These are phyloP conservation scores for Baorangia bicolor DNA, from an alignment of 768 basidiomycete genomes.

Conservation along the genomic window DNA sequence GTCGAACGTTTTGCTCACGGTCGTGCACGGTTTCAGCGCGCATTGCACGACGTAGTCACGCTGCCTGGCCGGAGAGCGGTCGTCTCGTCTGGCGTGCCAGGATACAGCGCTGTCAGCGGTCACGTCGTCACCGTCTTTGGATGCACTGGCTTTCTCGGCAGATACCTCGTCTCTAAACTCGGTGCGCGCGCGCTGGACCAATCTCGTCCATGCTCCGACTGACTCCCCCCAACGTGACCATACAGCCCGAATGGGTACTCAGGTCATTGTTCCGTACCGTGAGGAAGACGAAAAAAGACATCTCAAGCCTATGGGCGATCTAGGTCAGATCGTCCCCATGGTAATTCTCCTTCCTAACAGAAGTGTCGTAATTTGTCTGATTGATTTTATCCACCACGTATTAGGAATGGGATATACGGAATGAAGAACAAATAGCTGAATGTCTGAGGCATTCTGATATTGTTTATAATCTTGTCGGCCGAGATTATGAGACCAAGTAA, in stretches of 20 bases:
- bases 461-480: conserved; percentile 93
- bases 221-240: conserved; percentile 23
- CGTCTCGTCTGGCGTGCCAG: conserved; percentile 74
- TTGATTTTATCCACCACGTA: conserved; percentile 19
- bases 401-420: conserved; percentile 95
- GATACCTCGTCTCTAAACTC: conserved; percentile 92
- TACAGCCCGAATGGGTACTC: conserved; percentile 85
- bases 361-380: conserved; percentile 23
- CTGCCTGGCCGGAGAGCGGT: conserved; percentile 62
- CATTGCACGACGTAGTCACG: conserved; percentile 68
- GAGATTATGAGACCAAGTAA: conserved; percentile 95
- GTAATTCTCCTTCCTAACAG: conserved; percentile 42
- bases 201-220: neutral
- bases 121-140: conserved; percentile 97
- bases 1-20: neutral
- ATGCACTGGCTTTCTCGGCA: conserved; percentile 90
- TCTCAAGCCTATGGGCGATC: conserved; percentile 91
- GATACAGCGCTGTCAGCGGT: conserved; percentile 84
- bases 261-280: conserved; percentile 92
- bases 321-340: conserved; percentile 95
- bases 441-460: conserved; percentile 93
- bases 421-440: conserved; percentile 88
- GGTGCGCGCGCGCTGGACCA: conserved; percentile 46
- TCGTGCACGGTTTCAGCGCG: conserved; percentile 47
- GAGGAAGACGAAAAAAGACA: conserved; percentile 91